Percentiles rank a stretch among this genome's conserved stretches.
These are phyloP conservation scores for Fraxinus xanthoxyloides DNA, from an alignment of 305 asterid species.

Conservation along the genomic window DNA sequence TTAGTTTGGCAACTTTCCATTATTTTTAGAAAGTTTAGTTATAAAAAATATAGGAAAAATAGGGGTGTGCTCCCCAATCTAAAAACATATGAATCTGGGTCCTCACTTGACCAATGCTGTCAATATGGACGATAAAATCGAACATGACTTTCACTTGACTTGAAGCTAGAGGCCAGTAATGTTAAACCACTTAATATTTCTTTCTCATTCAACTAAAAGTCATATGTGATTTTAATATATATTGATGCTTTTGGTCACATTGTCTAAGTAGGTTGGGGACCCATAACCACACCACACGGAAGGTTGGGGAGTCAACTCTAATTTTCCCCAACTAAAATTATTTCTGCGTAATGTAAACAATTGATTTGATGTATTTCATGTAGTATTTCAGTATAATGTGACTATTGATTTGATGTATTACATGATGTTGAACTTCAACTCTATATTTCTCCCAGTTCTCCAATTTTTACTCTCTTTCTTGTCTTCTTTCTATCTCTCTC, in stretches of 20 bases:
- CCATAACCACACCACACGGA: neutral
- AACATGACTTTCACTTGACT: neutral
- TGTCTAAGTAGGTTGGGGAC: neutral
- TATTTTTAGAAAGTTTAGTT: neutral
- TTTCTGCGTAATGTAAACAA: neutral
- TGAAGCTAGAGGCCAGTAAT: neutral
- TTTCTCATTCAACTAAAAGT: neutral
- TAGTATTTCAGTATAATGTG: neutral
- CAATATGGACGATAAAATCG: neutral
- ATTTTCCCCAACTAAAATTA: neutral
- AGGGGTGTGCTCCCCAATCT: neutral
- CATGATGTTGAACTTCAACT: neutral
- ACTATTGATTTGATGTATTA: neutral
- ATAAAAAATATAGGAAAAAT: neutral
- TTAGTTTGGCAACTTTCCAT: neutral
- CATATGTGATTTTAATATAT: neutral
- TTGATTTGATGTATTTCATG: neutral
- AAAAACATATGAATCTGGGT: neutral
- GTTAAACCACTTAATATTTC: neutral
- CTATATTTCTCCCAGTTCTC: neutral
- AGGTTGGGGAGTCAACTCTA: neutral
- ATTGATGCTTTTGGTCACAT: neutral
- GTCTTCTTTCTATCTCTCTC: neutral
- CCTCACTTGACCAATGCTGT: neutral
- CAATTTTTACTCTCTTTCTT: neutral